A percentile compares a stretch with the other conserved stretches of the same genome.
These are phyloP conservation scores for Penicillium oxalicum DNA, from an alignment of 2,329 filamentous ascomycete genomes.

Conservation along the genomic window DNA sequence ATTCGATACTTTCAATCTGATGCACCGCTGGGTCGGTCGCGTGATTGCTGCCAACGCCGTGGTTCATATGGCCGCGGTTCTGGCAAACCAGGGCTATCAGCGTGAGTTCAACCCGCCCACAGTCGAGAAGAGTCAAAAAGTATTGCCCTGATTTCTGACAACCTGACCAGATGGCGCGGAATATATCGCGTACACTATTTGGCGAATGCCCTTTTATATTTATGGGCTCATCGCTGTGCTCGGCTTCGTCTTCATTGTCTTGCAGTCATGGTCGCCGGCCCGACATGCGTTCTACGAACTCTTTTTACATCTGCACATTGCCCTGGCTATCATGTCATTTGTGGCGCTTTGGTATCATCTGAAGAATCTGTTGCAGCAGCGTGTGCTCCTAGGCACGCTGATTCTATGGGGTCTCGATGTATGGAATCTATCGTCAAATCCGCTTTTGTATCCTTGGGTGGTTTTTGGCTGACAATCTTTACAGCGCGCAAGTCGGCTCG, in stretches of 20 bases:
- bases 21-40: slow-evolving; percentile 75
- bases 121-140: no score
- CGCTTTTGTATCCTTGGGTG: background rate
- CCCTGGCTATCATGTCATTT: slow-evolving; percentile 35
- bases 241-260: slow-evolving; percentile 33
- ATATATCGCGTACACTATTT: slow-evolving; percentile 21
- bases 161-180: slow-evolving; percentile 51
- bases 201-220: slow-evolving; percentile 25
- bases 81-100: slow-evolving; percentile 17
- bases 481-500: slow-evolving; percentile 41
- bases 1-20: slow-evolving; percentile 89
- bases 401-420: slow-evolving; percentile 32
- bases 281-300: slow-evolving; percentile 43
- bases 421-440: slow-evolving; percentile 2
- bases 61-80: slow-evolving; percentile 53
- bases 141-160: background rate
- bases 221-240: slow-evolving; percentile 31
- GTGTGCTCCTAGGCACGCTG: slow-evolving; percentile 27
- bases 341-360: slow-evolving; percentile 36
- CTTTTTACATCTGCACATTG: slow-evolving; percentile 40
- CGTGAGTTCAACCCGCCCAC: slow-evolving; percentile 12
- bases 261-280: slow-evolving; percentile 38
- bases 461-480: slow-evolving; percentile 13
- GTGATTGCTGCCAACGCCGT: slow-evolving; percentile 62
- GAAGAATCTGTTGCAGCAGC: slow-evolving; percentile 24